Base-by-base conservation (phyloP, 371 early-diverging fungal genomes). In the Aphelidium insulamus region DNA sequence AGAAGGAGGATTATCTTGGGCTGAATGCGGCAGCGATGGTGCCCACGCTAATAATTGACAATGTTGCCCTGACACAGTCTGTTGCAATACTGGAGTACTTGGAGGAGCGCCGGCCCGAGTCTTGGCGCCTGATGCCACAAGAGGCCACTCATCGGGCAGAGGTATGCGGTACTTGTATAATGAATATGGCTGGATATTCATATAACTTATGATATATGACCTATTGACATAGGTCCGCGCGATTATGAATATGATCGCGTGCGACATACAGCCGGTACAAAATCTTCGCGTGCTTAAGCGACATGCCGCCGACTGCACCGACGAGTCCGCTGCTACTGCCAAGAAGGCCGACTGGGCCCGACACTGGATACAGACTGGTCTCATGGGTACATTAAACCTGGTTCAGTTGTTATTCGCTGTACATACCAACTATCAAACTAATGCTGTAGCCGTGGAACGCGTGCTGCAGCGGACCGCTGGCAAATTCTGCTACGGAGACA, bases 191-290 rank as follows among this genome's bases (percentile, higher is more conserved):
- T 8, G n/a, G 8, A 19, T 22, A 12, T 29, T 34, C 35, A 12
- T 12, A 21, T 7, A n/a, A n/a, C 23, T 26, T 17, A 20, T 33
- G 17, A 1, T 25, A 14, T 14, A 15, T 7, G 20, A 30, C 12
- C n/a, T 32, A 27, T 14, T 35, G 17, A 37, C 41, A 19, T 34
- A 66, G 46, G 82, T 77, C 26, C 64, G 85, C n/a, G 57, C 69
- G 1, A 54, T 91, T 29, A 62, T 66, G 16, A 48, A 59, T 26
- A 52, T 68, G 5, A 69, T 91, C 17, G 72, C 66, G 12, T 58
- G 70, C 46, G 92, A 86, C 43, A 88, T 71, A 30, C 87, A 86
- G 44, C 92, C 92, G 2, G 37, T 85, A 26, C 79, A 84, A 42
- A 87, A 90, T 49, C 42, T 77, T 34, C 46, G 65, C n/a, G 69